Evolutionary conservation across 352 stramenopile species (phyloP), one percentile per base, ranked within the genome.

Genomic region (Aphanomyces stellatus): DNA sequence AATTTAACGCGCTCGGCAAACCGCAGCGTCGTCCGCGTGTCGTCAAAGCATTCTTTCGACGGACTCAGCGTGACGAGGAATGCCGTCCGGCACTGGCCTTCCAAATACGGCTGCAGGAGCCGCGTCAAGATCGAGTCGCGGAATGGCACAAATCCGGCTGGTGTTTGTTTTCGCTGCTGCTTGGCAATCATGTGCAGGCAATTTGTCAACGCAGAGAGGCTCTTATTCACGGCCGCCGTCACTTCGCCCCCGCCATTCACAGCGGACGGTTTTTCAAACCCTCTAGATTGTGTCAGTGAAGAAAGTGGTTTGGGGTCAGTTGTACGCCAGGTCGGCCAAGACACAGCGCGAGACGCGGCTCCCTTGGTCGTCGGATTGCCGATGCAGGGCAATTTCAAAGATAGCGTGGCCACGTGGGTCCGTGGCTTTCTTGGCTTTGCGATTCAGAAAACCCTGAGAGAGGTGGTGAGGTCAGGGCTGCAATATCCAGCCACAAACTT

Each of bases 141-240:
- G 37, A 81, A 91, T 35, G 81, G 81, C 4, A 88, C 67, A 22
- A 30, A 35, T 6, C n/a, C 11, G 17, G 3, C 7, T 19, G 15
- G 34, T 7, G 8, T 30, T 28, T 86, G 79, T 0, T 62, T 66
- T n/a, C 75, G 76, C 25, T 85, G 74, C 17, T 78, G 78, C 48
- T 89, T 76, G 3, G 79, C 82, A 3, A 91, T 76, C 31, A 80
- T 79, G 30, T 88, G 51, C n/a, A 91, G 79, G 42, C 82, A 91
- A 64, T 87, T 86, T n/a, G 82, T 87, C 28, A 91, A 60, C 4
- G 81, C 78, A 6, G 82, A 88, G 15, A 91, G 73, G 31, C 79
- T 88, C 65, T 88, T 88, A 76, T 91, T 89, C 66, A 88, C 88
- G n/a, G n/a, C n/a, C n/a, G n/a, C n/a, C n/a, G n/a, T n/a, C n/a